Evolutionary conservation across 1,139 yeast species (phyloP).

Genomic region (Blastobotrys elegans): DNA sequence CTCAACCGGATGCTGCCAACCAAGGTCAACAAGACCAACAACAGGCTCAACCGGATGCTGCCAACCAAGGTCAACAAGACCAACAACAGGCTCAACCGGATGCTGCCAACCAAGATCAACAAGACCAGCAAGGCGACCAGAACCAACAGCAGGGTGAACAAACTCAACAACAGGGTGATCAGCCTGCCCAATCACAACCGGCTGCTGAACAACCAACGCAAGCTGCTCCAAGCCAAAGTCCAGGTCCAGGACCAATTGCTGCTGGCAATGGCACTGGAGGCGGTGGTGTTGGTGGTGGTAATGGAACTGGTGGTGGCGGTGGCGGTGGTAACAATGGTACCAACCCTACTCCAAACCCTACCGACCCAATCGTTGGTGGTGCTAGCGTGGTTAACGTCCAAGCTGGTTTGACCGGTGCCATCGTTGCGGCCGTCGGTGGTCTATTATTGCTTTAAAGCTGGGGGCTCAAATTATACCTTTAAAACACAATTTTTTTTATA

Average conservation of each 20-base stretch:
- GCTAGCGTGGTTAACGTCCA: background rate
- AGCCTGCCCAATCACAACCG: background rate
- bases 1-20: background rate
- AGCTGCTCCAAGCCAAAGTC: background rate
- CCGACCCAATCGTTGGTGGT: background rate
- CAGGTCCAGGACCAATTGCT: background rate
- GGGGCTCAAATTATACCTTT: background rate
- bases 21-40: slow-evolving; percentile 1
- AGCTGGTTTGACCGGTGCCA: slow-evolving; percentile 8
- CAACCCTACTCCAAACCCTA: background rate
- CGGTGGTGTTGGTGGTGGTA: background rate
- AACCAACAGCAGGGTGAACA: background rate
- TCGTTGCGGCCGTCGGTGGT: slow-evolving; percentile 10
- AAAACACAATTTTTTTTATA: background rate
- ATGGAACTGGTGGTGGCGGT: background rate
- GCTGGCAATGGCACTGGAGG: background rate
- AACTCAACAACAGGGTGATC: background rate
- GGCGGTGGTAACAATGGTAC: background rate
- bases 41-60: background rate
- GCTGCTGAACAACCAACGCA: background rate
- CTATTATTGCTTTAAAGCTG: slow-evolving; percentile 1
- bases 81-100: background rate
- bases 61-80: background rate
- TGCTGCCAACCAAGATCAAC: background rate
- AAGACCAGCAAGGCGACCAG: background rate